Evolutionary conservation across 352 stramenopile genomes (phyloP), one percentile per base, ranked within the genome.

Genomic region (Albugo laibachii): DNA sequence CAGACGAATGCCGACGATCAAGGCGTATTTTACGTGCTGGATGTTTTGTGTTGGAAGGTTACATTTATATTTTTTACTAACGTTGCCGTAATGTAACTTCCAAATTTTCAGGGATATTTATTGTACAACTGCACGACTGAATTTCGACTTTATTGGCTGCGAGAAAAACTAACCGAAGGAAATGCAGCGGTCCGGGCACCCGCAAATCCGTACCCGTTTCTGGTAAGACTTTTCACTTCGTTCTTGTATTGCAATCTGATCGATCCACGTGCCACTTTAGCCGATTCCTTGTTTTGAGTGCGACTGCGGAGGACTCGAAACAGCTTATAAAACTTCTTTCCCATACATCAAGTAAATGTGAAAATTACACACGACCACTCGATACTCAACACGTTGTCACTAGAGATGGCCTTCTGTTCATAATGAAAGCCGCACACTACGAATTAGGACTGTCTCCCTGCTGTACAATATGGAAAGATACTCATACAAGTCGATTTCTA

Each of bases 41-140:
- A 96, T 54, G 73, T 94, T 56, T 88, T 95, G 77, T 92, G 78
- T 62, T 96, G 85, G 85, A 95, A 94, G 66, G 67, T 75, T 39
- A n/a, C 13, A 37, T 31, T 31, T 4, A 10, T 37, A 18, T 24
- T 35, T 48, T n/a, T 54, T n/a, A 15, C 31, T 37, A 11, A n/a
- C 16, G n/a, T 27, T n/a, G 19, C 15, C 12, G 31, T 27, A 18
- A 10, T 20, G 40, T 19, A 41, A 48, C 36, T 10, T 8, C 47
- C 31, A 54, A 31, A 10, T 13, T 34, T 20, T 24, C 50, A 80
- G 57, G 74, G 80, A n/a, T 91, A 92, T 52, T 45, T 88, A 46
- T 55, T 96, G 37, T 95, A 94, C 55, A 86, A 93, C 59, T 94
- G 83, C 59, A 91, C 83, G n/a, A 86, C 73, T 11, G 81, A 94